Conservation (phyloP, 2,329 filamentous ascomycete species). For the Pseudocercospora fuligena region DNA sequence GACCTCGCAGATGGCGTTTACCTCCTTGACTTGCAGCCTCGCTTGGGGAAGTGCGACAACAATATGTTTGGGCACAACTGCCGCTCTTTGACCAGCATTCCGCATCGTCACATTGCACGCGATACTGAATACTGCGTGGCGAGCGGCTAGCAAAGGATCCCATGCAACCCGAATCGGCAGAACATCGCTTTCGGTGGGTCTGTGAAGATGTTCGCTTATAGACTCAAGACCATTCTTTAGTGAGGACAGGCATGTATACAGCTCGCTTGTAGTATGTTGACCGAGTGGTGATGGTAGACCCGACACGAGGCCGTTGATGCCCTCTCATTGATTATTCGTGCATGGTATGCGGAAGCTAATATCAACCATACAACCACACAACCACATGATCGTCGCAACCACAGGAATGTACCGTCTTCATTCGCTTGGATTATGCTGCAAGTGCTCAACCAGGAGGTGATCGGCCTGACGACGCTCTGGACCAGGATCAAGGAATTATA, state of each 20-base stretch:
- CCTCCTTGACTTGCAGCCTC: background rate
- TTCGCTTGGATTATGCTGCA: too few relatives aligned
- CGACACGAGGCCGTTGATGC: background rate
- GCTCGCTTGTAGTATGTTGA: background rate
- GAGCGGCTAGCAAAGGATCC: background rate
- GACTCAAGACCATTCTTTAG: constrained; percentile 14
- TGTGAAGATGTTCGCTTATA: constrained; percentile 11
- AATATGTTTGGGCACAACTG: background rate
- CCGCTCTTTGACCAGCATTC: background rate
- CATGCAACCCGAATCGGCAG: constrained; percentile 12
- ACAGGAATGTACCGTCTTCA: background rate
- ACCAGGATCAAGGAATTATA: background rate
- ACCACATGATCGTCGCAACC: background rate
- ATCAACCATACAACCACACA: constrained; percentile 1
- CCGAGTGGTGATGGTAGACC: background rate
- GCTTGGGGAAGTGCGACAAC: background rate
- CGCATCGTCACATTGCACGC: background rate
- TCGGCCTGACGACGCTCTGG: background rate
- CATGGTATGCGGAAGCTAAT: background rate
- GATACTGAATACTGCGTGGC: background rate
- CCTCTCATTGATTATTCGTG: background rate
- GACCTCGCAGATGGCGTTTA: background rate
- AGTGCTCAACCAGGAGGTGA: too few relatives aligned
- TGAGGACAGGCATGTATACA: background rate
- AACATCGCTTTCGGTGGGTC: constrained; percentile 13